Evolutionary conservation across 1,284 basidiomycete genomes (phyloP).

Genomic region (Cryptococcus sp.): DNA sequence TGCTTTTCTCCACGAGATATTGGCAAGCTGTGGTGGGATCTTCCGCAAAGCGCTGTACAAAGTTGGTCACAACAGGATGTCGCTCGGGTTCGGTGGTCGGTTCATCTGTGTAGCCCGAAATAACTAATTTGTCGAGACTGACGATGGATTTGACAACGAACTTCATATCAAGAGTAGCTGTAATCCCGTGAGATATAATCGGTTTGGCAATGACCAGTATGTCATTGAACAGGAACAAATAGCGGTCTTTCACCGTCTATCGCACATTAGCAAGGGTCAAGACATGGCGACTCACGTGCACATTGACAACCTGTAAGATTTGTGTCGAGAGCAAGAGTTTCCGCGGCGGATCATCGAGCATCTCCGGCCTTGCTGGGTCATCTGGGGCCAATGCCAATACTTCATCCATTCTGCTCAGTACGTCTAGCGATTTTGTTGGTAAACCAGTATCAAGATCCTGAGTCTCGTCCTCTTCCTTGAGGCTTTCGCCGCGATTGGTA

Average conservation of each 20-base stretch:
- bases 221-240: conserved; percentile 93
- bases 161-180: conserved; percentile 73
- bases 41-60: conserved; percentile 71
- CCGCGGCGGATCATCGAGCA: conserved; percentile 79
- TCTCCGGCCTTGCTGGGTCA: conserved; percentile 63
- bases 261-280: too few relatives aligned
- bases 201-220: conserved; percentile 76
- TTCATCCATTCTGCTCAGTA: conserved; percentile 55
- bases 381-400: conserved; percentile 59
- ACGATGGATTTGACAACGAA: conserved; percentile 88
- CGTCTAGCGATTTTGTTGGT: conserved; percentile 29
- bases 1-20: conserved; percentile 60
- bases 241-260: conserved; percentile 87
- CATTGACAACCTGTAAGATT: conserved; percentile 89
- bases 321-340: conserved; percentile 80
- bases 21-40: conserved; percentile 72
- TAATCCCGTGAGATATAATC: conserved; percentile 58
- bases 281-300: conserved; percentile 57
- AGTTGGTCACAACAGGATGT: conserved; percentile 66
- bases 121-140: conserved; percentile 62
- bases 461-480: conserved; percentile 1
- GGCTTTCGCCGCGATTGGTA: conserved; percentile 1
- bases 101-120: conserved; percentile 41
- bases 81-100: conserved; percentile 45
- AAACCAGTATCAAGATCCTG: conserved; percentile 7